Conservation (phyloP, 2,329 filamentous ascomycete species). For the Penicillium concentricum region DNA sequence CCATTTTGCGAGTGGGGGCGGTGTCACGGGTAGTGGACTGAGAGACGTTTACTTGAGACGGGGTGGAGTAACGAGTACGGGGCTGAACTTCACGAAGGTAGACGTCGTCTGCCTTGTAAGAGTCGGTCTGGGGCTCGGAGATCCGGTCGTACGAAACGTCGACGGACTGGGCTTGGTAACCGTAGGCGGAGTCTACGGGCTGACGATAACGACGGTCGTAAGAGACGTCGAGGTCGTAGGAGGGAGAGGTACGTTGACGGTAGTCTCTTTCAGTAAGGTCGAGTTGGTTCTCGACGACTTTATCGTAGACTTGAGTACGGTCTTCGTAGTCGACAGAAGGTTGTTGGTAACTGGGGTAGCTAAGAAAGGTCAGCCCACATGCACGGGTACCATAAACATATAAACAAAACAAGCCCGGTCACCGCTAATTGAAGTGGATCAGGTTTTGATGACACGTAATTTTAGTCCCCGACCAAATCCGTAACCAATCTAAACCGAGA, state of each 20-base stretch:
- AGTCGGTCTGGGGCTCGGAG: slow-evolving; percentile 27
- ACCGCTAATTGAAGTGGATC: slow-evolving; percentile 29
- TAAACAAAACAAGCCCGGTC: slow-evolving; percentile 27
- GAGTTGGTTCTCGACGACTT: slow-evolving; percentile 48
- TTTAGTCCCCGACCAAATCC: slow-evolving; percentile 21
- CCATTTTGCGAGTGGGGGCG: slow-evolving; percentile 62
- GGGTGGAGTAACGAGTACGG: slow-evolving; percentile 32
- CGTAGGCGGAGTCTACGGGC: slow-evolving; percentile 25
- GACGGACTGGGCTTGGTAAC: slow-evolving; percentile 21
- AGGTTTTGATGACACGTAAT: slow-evolving; percentile 26
- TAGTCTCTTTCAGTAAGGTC: slow-evolving; percentile 62
- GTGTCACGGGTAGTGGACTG: slow-evolving; percentile 53
- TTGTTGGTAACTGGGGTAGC: slow-evolving; percentile 53
- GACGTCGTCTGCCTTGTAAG: slow-evolving; percentile 41
- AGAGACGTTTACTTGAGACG: slow-evolving; percentile 52
- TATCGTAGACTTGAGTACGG: slow-evolving; percentile 41
- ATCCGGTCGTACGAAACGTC: slow-evolving; percentile 34
- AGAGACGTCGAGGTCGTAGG: slow-evolving; percentile 48
- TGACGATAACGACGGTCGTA: slow-evolving; percentile 41
- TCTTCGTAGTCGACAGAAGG: slow-evolving; percentile 52
- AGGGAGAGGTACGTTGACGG: slow-evolving; percentile 60
- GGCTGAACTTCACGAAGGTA: slow-evolving; percentile 29
- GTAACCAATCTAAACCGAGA: slow-evolving; percentile 22
- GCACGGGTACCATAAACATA: slow-evolving; percentile 23
- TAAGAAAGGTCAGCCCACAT: slow-evolving; percentile 33